Evolutionary conservation across 2,329 filamentous ascomycete species (phyloP).

Genomic region (Alternaria brassicicola): DNA sequence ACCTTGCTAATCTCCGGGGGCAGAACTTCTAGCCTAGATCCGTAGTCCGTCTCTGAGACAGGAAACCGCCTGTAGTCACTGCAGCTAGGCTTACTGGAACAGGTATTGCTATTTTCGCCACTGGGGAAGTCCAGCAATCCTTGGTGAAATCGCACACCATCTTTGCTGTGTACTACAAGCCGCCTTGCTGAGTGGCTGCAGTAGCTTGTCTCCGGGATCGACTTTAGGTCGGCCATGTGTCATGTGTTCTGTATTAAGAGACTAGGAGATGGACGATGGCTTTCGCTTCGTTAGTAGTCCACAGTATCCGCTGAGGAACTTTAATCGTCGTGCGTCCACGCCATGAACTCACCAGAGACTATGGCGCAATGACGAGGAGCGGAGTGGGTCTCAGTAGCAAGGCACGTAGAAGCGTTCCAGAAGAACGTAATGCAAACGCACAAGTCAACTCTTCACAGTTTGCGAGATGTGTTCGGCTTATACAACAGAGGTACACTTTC

Average conservation of each 20-base stretch:
- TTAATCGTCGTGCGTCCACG: constrained; percentile 10
- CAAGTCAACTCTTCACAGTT: constrained; percentile 1
- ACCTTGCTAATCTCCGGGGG: constrained; percentile 19
- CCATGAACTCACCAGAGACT: constrained; percentile 10
- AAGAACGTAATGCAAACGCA: constrained; percentile 11
- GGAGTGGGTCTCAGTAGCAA: constrained; percentile 7
- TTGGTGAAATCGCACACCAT: constrained; percentile 9
- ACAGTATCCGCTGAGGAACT: constrained; percentile 23
- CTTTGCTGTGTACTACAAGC: constrained; percentile 6
- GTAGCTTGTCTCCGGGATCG: constrained; percentile 11
- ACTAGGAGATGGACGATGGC: constrained; percentile 15
- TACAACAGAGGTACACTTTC: background rate
- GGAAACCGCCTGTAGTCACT: constrained; percentile 9
- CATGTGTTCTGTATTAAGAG: constrained; percentile 30
- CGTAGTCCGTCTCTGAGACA: constrained; percentile 12
- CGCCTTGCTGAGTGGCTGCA: constrained; percentile 14
- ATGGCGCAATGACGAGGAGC: constrained; percentile 17
- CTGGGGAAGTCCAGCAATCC: constrained; percentile 9
- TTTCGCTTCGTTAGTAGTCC: constrained; percentile 22
- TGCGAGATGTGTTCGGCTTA: constrained; percentile 1
- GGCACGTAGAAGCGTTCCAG: constrained; percentile 19
- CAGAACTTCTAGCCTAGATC: constrained; percentile 8
- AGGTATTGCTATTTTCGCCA: constrained; percentile 10
- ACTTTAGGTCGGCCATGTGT: constrained; percentile 21
- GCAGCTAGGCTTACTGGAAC: constrained; percentile 9